Evolutionary conservation across 768 basidiomycete species (phyloP).

Genomic region (Rhizopogon roseolus): DNA sequence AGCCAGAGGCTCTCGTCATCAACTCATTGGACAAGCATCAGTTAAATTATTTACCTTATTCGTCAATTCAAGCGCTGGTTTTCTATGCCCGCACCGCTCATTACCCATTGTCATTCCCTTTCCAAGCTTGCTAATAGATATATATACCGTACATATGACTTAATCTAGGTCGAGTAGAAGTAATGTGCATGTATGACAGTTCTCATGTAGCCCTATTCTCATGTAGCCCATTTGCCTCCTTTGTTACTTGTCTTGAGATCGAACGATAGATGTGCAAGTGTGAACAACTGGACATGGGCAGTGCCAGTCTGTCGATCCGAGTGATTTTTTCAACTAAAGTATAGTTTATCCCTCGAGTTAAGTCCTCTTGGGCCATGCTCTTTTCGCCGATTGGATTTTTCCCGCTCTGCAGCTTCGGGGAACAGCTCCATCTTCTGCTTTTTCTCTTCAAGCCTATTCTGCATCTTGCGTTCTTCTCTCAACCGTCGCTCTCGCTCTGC

Average conservation of each 20-base stretch:
- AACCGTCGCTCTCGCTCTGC: constrained; percentile 46
- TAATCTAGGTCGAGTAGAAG: constrained; percentile 6
- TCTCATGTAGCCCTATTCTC: constrained; percentile 4
- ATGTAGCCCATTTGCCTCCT: background rate
- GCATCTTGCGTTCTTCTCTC: constrained; percentile 33
- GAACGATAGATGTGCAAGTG: background rate
- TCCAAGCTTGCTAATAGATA: constrained; percentile 7
- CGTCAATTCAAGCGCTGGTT: constrained; percentile 2
- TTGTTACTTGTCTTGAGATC: background rate
- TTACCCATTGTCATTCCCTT: constrained; percentile 2
- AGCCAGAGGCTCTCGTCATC: background rate
- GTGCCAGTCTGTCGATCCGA: background rate
- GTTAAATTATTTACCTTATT: constrained; percentile 9
- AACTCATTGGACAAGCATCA: background rate
- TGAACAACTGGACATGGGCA: background rate
- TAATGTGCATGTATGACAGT: constrained; percentile 6
- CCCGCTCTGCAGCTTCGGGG: constrained; percentile 12
- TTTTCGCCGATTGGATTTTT: constrained; percentile 3
- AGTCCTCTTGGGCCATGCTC: constrained; percentile 17
- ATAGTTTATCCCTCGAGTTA: constrained; percentile 31
- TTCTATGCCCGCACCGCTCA: constrained; percentile 5
- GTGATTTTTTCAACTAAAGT: constrained; percentile 32
- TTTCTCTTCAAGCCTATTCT: constrained; percentile 39
- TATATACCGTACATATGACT: constrained; percentile 4
- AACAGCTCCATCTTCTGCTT: constrained; percentile 31